A percentile compares a stretch with the other conserved stretches of the same genome.
These are phyloP conservation scores for Phytophthora megakarya DNA, from an alignment of 352 stramenopile genomes.

Conservation along the genomic window DNA sequence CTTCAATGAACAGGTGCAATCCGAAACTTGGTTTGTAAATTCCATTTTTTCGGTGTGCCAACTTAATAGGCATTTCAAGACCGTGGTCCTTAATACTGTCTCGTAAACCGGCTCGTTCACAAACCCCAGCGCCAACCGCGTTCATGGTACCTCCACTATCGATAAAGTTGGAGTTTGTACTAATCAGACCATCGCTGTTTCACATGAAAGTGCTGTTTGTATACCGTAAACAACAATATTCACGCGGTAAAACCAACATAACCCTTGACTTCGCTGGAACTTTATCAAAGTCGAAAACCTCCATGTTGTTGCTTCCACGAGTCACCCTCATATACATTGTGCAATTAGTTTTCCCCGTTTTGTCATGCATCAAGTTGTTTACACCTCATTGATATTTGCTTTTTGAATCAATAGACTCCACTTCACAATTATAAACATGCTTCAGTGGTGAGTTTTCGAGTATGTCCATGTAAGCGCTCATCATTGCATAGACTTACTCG, in stretches of 20 bases:
- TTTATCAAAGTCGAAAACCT: too few species aligned
- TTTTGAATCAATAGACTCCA: too few species aligned
- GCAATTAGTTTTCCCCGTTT: too few species aligned
- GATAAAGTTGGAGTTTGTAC: neutral
- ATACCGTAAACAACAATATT: neutral
- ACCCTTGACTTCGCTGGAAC: too few species aligned
- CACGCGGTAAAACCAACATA: neutral
- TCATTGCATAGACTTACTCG: too few species aligned
- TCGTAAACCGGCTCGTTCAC: neutral
- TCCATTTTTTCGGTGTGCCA: neutral
- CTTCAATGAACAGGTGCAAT: neutral
- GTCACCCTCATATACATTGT: too few species aligned
- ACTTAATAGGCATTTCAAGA: neutral
- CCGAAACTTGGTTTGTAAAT: neutral
- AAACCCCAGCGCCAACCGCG: neutral
- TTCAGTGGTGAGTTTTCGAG: too few species aligned
- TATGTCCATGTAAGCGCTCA: too few species aligned
- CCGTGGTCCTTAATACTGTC: neutral
- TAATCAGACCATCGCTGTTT: neutral
- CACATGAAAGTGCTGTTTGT: neutral
- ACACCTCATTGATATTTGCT: too few species aligned
- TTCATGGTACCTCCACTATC: neutral
- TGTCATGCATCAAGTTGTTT: too few species aligned
- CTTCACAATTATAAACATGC: too few species aligned
- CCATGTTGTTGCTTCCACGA: too few species aligned